Evolutionary conservation across 306 rosid genomes (phyloP), one percentile per base, ranked within the genome.

Genomic region (Bauhinia variegata): DNA sequence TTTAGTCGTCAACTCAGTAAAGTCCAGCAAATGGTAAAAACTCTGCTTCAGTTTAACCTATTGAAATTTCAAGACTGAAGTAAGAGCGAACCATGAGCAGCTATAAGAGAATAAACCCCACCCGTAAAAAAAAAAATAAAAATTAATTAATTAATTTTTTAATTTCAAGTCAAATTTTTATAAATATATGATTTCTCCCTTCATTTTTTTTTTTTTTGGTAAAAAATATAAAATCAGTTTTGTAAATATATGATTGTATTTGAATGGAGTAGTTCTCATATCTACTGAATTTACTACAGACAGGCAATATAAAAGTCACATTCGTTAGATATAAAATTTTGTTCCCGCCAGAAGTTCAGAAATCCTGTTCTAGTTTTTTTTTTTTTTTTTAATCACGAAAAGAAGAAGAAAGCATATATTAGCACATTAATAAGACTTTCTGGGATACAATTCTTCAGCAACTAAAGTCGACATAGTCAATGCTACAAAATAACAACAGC

Each of bases 11-110:
- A 61, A 31, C 19, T 60, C 14, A 36, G 36, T 23, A 50, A 54
- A 64, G 34, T 41, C 60, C 43, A 11, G 49, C 17, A 42, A 46
- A 50, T 5, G 37, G 38, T 18, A 37, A 73, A 23, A 23, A 58
- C 48, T 50, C 53, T 18, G 38, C 58, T 47, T 14, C 41, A 58
- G 30, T 11, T 70, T 16, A 59, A 48, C 49, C 49, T n/a, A 43
- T 15, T 47, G n/a, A 37, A 23, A 5, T 58, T 49, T 59, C 60
- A 47, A 48, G 49, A 15, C n/a, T 12, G 11, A 12, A 36, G 6
- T 2, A 41, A 19, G 28, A 42, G 2, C 1, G 47, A 41, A 48
- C 53, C 53, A 48, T 2, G 6, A 15, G 15, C 10, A 48, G 5
- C 28, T 15, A 48, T 48, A 14, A 28, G 23, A 36, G 9, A 11